Evolutionary conservation across 352 stramenopile genomes (phyloP), one percentile per base, ranked within the genome.

Genomic region (Pythium aquatile): DNA sequence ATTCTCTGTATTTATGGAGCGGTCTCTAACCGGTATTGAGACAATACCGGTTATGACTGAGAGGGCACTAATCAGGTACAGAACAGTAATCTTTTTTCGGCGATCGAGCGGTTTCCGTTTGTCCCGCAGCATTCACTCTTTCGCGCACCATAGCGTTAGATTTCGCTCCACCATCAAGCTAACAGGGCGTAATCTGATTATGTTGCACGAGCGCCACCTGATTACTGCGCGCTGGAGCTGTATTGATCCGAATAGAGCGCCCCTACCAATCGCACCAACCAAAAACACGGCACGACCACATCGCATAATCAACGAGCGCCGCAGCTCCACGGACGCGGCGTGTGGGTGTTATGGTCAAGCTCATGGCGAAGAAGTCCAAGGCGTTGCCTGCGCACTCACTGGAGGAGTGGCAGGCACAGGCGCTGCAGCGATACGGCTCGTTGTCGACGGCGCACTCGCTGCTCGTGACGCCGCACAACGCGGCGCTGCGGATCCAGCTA

Each of bases 401-500:
- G 33, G 73, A 80, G 64, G 73, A 80, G 61, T 80, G 73, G 73
- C 65, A 76, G 29, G 61, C 47, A 54, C 72, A 77, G 61, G 66
- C 61, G 58, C 58, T 71, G 58, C 69, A 79, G 61, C 73, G 66
- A 17, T 63, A 74, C 46, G 40, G 57, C 58, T 26, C 42, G 33
- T 49, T 28, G 2, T 17, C 16, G 28, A 37, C 54, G 20, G 39
- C 51, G n/a, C 40, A 77, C 37, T 69, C 68, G 14, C 56, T 75
- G 30, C 73, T 79, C 24, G 69, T 83, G 9, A 72, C 81, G 35
- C 69, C 78, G 49, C 70, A 83, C 49, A 67, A 66, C 11, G 72
- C 79, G 26, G 81, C 83, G 26, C 42, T 83, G 68, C 75, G 84
- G 29, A 87, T 93, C 62, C 84, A 91, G 65, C 55, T 86, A 64